Evolutionary conservation across 331 rosid genomes (phyloP).

Genomic region (Acacia pycnantha): DNA sequence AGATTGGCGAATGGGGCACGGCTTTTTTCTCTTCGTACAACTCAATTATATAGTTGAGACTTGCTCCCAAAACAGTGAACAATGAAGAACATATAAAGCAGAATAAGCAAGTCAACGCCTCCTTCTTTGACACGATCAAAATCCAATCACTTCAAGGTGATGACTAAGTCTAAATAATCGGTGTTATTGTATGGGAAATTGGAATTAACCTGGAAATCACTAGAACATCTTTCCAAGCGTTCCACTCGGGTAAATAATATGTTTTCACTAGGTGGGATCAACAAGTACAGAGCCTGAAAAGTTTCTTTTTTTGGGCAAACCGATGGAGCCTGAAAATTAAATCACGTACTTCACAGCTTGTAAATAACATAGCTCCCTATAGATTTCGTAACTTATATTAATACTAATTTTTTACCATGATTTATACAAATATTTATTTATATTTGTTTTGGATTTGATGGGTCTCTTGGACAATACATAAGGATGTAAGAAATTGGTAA

Average conservation of each 20-base stretch:
- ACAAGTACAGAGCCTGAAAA: not conserved
- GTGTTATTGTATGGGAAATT: not conserved
- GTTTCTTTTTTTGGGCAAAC: too few relatives aligned
- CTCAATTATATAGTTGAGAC: not conserved
- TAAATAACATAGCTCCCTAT: too few relatives aligned
- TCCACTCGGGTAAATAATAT: not conserved
- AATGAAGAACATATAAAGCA: not conserved
- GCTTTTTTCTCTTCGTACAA: not conserved
- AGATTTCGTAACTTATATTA: not conserved
- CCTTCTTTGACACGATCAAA: slow-evolving; percentile 7
- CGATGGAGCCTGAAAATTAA: not conserved
- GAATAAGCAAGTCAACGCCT: not conserved
- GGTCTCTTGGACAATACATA: not conserved
- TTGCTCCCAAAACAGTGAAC: slow-evolving; percentile 30
- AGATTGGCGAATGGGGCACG: slow-evolving; percentile 3
- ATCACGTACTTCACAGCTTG: not conserved
- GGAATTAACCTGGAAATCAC: slow-evolving; percentile 2
- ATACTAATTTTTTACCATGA: not conserved
- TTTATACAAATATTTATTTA: not conserved
- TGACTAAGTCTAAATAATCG: not conserved
- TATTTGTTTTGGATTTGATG: not conserved
- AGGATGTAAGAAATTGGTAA: not conserved
- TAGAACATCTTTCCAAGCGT: not conserved
- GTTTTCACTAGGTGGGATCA: not conserved
- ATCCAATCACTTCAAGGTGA: not conserved